Evolutionary conservation across 2,329 filamentous ascomycete species (phyloP), one percentile per base, ranked within the genome.

Genomic region (Clonostachys byssicola): DNA sequence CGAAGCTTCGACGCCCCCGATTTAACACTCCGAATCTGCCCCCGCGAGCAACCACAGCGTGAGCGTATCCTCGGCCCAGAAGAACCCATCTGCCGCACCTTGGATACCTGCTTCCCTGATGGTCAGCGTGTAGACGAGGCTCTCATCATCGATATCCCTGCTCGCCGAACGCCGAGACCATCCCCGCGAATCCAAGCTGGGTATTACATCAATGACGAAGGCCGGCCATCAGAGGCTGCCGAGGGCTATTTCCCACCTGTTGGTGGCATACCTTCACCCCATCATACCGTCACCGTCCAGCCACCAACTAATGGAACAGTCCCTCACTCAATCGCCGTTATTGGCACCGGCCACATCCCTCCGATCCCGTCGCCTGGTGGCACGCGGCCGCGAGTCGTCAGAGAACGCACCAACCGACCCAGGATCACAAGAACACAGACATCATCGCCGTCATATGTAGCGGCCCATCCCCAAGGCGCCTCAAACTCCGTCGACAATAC

Each of bases 51-150:
- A 61, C 68, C 41, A 39, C 43, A 72, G 51, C 72, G 61, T 39
- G 89, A 92, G 60, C 83, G 91, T 42, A 67, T 80, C 0, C 70
- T 99, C 45, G 87, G 87, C 3, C 92, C 94, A 1, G 94, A 99
- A 60, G 94, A 97, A 67, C 78, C 83, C 18, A 87, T 97, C 67
- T 78, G 79, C 45, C 76, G 83, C 47, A 88, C 88, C 1, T 71
- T 99, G 43, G 92, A 96, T 60, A 73, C 80, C 16, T 90, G 89
- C 65, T 99, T 84, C 60, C 89, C 92, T 3, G 88, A 87, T 41
- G 92, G 92, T 8, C 94, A 97, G 69, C 82, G 76, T 0, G 85
- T 96, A 42, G 86, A 92, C 46, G 94, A 99, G 61, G 94, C 94
- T 8, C 77, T 99, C 51, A 63, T 96, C 53, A 96, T 99, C 60